Conservation (phyloP, 768 basidiomycete species). For the Termitomyces sp. region DNA sequence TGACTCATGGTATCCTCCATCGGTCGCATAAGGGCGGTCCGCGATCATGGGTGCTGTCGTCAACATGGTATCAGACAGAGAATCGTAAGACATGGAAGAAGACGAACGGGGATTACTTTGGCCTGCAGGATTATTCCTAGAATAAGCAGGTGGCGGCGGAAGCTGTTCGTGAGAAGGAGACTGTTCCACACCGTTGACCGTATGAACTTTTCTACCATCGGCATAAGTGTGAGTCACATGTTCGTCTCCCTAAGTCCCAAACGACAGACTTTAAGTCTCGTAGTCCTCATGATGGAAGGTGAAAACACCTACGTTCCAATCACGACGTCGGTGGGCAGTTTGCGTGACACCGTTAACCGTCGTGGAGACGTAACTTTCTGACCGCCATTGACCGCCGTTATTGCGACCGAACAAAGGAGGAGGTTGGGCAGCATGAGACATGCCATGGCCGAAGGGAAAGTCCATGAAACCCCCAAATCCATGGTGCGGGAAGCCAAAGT, state of each 20-base stretch:
- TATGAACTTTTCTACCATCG: constrained; percentile 64
- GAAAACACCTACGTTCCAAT: constrained; percentile 51
- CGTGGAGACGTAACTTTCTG: constrained; percentile 56
- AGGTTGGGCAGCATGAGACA: constrained; percentile 12
- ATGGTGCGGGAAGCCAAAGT: constrained; percentile 32
- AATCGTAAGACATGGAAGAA: background rate
- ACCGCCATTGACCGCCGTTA: constrained; percentile 37
- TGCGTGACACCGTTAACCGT: constrained; percentile 70
- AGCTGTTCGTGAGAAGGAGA: constrained; percentile 6
- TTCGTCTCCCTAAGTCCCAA: constrained; percentile 61
- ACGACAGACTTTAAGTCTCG: constrained; percentile 1
- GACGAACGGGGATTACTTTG: constrained; percentile 22
- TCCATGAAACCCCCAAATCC: constrained; percentile 25
- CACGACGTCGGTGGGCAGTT: constrained; percentile 51
- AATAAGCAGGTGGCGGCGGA: constrained; percentile 26
- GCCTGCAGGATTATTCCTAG: constrained; percentile 11
- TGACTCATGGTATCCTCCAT: constrained; percentile 16
- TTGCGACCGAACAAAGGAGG: constrained; percentile 25
- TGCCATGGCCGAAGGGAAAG: constrained; percentile 23
- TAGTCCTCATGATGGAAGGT: constrained; percentile 8
- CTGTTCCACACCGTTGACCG: constrained; percentile 67
- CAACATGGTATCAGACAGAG: background rate
- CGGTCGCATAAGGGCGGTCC: constrained; percentile 13
- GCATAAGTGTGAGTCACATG: constrained; percentile 64
- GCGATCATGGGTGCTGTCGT: constrained; percentile 14